A percentile compares a stretch with the other conserved stretches of the same genome.
Evolutionary conservation across 768 basidiomycete genomes (phyloP).

Genomic region (Neoboletus brunneissimus): DNA sequence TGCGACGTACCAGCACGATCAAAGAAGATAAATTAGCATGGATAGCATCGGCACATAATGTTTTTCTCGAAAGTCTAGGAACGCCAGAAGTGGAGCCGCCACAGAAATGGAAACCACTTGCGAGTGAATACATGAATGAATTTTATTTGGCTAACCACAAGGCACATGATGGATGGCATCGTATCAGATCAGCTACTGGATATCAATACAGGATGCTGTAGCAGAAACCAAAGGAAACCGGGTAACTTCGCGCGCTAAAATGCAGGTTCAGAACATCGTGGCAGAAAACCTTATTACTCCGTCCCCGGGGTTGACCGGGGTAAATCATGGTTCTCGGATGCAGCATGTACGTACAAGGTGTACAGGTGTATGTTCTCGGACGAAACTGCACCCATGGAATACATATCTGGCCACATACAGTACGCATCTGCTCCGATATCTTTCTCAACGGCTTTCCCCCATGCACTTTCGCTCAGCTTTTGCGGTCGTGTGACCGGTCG

Average conservation of each 20-base stretch:
- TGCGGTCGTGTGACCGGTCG: not conserved
- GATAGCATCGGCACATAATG: not conserved
- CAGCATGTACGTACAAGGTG: too few species aligned
- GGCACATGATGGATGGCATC: too few species aligned
- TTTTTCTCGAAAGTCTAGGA: not conserved
- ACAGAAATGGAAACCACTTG: not conserved
- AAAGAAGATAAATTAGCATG: not conserved
- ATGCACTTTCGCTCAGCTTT: slow-evolving; percentile 15
- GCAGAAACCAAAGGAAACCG: too few species aligned
- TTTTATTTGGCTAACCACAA: not conserved
- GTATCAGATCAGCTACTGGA: too few species aligned
- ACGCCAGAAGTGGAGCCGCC: not conserved
- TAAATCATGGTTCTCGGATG: not conserved
- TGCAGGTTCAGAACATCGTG: not conserved
- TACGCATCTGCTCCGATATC: not conserved
- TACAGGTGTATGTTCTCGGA: not conserved
- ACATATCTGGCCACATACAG: not conserved
- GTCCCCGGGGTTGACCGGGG: not conserved
- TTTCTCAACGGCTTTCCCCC: not conserved
- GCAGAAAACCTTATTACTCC: not conserved
- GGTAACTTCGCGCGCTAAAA: not conserved
- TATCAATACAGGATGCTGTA: too few species aligned
- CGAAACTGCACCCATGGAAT: not conserved
- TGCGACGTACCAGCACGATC: not conserved
- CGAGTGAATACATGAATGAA: too few species aligned